Conservation (phyloP, 1,284 basidiomycete species). For the Puccinia polysora region DNA sequence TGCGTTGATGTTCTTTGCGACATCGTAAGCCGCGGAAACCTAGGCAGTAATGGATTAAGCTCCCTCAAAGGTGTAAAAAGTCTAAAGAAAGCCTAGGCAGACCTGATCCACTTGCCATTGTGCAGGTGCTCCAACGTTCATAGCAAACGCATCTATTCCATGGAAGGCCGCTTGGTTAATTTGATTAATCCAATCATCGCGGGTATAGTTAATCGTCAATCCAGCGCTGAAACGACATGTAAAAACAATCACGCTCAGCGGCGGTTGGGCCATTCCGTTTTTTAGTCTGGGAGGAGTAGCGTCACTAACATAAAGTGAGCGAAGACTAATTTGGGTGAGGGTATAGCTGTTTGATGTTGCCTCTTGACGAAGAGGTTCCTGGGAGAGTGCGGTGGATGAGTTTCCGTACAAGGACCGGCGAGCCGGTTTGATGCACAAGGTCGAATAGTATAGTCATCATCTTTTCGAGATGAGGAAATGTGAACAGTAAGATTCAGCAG, state of each 20-base stretch:
- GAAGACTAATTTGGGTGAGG: conserved; percentile 33
- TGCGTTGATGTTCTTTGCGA: background rate
- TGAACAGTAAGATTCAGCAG: no score
- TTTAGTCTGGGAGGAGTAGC: background rate
- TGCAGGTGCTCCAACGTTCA: conserved; percentile 30
- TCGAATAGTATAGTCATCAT: no score
- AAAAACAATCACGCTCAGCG: background rate
- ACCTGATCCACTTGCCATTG: conserved; percentile 37
- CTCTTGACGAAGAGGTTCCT: no score
- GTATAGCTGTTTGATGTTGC: no score
- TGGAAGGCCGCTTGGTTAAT: conserved; percentile 4
- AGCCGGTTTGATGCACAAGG: no score
- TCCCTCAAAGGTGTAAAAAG: background rate
- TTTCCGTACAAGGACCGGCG: no score
- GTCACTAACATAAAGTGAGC: conserved; percentile 38
- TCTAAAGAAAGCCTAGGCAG: background rate
- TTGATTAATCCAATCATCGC: conserved; percentile 14
- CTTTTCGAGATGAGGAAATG: no score
- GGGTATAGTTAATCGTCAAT: conserved; percentile 31
- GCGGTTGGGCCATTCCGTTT: background rate
- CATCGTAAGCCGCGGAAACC: conserved; percentile 32
- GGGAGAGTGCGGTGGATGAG: no score
- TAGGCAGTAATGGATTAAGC: background rate
- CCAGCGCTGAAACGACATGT: background rate
- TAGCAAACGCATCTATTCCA: conserved; percentile 28